Conservation (phyloP, 2,329 filamentous ascomycete genomes). For the Podosphaera xanthii region DNA sequence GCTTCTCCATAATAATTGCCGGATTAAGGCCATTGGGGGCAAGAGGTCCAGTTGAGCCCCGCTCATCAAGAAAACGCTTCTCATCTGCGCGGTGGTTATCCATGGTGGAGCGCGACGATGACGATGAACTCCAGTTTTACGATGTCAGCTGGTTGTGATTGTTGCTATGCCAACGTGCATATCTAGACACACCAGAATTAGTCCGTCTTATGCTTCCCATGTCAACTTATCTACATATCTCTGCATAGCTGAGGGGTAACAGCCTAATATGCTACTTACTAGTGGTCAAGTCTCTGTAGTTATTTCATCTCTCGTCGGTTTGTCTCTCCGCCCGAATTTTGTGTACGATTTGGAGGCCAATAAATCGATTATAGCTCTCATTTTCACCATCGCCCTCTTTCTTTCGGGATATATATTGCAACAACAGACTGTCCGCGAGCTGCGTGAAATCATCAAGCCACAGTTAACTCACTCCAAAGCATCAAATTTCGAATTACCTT, state of each 20-base stretch:
- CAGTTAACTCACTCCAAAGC: slow-evolving; percentile 6
- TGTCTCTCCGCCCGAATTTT: slow-evolving; percentile 7
- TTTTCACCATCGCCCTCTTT: slow-evolving; percentile 67
- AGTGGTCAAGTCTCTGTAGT: slow-evolving; percentile 48
- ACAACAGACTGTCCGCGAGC: slow-evolving; percentile 57
- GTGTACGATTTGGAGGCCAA: not conserved
- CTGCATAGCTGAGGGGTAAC: not conserved
- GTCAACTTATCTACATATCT: not conserved
- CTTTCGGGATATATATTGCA: slow-evolving; percentile 73
- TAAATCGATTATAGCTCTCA: slow-evolving; percentile 28
- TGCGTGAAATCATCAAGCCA: slow-evolving; percentile 44
- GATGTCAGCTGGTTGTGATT: not conserved
- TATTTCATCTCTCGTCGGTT: slow-evolving; percentile 40
- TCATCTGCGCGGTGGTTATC: slow-evolving; percentile 55
- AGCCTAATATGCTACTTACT: slow-evolving; percentile 27
- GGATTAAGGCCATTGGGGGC: slow-evolving; percentile 79
- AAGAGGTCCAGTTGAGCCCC: slow-evolving; percentile 53
- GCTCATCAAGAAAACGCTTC: slow-evolving; percentile 66
- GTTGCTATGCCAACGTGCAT: not conserved
- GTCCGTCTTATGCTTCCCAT: not conserved
- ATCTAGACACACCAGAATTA: not conserved
- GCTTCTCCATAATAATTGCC: slow-evolving; percentile 87
- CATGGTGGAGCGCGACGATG: slow-evolving; percentile 6
- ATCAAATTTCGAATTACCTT: slow-evolving; percentile 8
- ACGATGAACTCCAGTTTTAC: too few species aligned